A percentile compares a stretch with the other conserved stretches of the same genome.
Evolutionary conservation across 2,329 filamentous ascomycete species (phyloP).

Genomic region (Aspergillus brunneoviolaceus): DNA sequence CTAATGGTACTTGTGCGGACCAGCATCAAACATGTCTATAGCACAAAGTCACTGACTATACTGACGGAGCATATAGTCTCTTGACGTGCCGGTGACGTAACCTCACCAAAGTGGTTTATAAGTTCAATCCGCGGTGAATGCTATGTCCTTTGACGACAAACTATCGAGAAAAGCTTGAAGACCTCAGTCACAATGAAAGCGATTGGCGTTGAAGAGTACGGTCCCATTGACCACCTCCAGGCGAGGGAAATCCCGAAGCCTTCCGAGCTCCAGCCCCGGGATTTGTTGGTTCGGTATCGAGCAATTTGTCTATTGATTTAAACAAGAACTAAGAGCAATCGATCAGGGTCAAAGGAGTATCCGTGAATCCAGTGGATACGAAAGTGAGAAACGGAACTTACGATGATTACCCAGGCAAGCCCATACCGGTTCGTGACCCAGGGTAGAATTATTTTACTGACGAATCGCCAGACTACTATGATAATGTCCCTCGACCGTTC

Average conservation of each 20-base stretch:
- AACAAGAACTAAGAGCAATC: neutral
- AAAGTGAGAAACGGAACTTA: constrained; percentile 37
- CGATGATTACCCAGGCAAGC: constrained; percentile 35
- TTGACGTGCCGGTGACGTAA: neutral
- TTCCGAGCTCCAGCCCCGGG: constrained; percentile 28
- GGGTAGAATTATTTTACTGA: neutral
- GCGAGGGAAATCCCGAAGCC: constrained; percentile 25
- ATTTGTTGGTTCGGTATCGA: constrained; percentile 37
- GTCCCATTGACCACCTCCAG: constrained; percentile 18
- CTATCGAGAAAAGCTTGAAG: neutral
- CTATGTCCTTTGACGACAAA: neutral
- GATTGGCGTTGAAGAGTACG: constrained; percentile 20
- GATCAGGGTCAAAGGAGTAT: constrained; percentile 36
- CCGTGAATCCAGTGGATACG: constrained; percentile 43
- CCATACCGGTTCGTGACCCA: neutral
- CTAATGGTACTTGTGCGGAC: no score
- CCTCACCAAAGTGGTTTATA: neutral
- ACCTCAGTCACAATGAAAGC: neutral
- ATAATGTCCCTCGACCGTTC: constrained; percentile 23
- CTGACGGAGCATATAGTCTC: neutral
- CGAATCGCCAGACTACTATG: constrained; percentile 33
- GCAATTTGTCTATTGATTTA: no score
- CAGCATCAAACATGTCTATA: neutral
- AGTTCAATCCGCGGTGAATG: neutral
- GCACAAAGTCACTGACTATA: neutral